Conservation (phyloP, 805 yeast species). For the Cephaloascus fragrans region DNA sequence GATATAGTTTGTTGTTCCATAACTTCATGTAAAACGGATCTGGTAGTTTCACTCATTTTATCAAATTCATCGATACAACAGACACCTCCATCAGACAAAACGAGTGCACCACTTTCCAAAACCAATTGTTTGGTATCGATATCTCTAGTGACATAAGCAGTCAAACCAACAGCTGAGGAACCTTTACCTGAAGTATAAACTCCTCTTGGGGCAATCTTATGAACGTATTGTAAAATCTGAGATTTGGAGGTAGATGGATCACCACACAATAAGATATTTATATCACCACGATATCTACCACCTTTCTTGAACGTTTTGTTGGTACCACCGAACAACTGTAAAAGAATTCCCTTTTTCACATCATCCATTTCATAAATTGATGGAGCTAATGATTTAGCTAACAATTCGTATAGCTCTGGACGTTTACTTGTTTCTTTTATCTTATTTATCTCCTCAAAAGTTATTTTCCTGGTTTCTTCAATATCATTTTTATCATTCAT, state of each 20-base stretch:
- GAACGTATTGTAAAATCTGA: conserved; percentile 88
- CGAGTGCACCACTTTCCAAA: conserved; percentile 92
- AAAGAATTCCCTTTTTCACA: conserved; percentile 87
- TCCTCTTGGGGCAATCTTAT: conserved; percentile 96
- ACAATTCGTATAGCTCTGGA: conserved; percentile 72
- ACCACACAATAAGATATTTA: conserved; percentile 86
- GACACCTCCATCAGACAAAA: conserved; percentile 93
- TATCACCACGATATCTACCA: conserved; percentile 93
- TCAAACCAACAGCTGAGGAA: conserved; percentile 96
- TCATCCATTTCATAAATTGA: conserved; percentile 94
- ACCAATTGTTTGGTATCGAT: conserved; percentile 89
- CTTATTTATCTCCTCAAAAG: conserved; percentile 57
- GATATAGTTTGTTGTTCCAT: conserved; percentile 99
- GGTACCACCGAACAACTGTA: conserved; percentile 94
- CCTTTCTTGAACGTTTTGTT: conserved; percentile 83
- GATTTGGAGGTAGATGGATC: conserved; percentile 98
- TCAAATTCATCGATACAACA: conserved; percentile 99
- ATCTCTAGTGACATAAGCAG: conserved; percentile 94
- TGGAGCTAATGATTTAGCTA: conserved; percentile 93
- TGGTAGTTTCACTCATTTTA: conserved; percentile 89
- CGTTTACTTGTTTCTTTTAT: conserved; percentile 57
- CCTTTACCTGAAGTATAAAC: conserved; percentile 98
- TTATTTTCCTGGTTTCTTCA: conserved; percentile 62
- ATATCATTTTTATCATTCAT: conserved; percentile 56
- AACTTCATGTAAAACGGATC: conserved; percentile 95